A percentile compares a stretch with the other conserved stretches of the same genome.
phyloP scores from a whole-genome alignment of 345 rosid genomes.

The Dovyalis caffra region DNA sequence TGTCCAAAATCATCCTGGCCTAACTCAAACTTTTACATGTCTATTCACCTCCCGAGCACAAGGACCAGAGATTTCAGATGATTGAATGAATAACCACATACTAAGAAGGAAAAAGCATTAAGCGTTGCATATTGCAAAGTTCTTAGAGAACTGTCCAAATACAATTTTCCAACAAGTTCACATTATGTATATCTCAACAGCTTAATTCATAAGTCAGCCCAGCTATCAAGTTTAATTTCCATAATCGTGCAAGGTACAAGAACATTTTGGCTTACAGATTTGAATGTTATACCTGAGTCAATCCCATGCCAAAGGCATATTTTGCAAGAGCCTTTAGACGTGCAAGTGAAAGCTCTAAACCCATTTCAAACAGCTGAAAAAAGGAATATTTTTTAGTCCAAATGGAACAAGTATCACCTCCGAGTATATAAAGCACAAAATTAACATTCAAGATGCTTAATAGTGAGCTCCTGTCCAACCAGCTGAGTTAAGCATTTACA shows the following conservation, averaged over 20 bases:
- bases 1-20: not conserved
- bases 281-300: constrained; percentile 71
- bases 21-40: not conserved
- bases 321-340: constrained; percentile 95
- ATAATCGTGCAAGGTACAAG: not conserved
- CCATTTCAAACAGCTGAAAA: constrained; percentile 97
- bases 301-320: constrained; percentile 95
- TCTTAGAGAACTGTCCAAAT: no score
- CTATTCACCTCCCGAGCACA: not conserved
- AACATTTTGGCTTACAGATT: not conserved
- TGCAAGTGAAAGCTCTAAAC: constrained; percentile 94
- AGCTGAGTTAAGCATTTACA: no score
- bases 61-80: no score
- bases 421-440: constrained; percentile 5
- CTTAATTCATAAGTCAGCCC: no score
- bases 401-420: constrained; percentile 8
- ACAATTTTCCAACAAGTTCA: no score
- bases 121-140: no score
- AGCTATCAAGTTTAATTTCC: no score
- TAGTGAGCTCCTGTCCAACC: no score
- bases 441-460: not conserved
- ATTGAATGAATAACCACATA: no score
- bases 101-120: not conserved
- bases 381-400: constrained; percentile 16
- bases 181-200: no score